These are phyloP conservation scores for Skeletonema menzelii DNA, from an alignment of 108 stramenopile species.

Conservation along the genomic window DNA sequence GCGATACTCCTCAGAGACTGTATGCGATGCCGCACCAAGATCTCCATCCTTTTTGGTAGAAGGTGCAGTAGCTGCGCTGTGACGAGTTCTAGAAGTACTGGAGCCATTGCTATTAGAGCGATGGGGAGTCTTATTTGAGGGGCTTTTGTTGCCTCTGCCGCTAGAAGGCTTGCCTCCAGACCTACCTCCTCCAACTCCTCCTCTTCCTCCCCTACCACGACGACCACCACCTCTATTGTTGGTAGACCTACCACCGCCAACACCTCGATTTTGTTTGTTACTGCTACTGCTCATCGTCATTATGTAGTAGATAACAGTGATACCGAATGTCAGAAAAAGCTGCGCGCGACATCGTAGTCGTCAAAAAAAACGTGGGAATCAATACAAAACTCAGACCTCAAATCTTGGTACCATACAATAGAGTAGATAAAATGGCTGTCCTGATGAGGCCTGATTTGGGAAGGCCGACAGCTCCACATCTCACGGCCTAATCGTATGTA, in stretches of 20 bases:
- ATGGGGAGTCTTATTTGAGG: slow-evolving; percentile 13
- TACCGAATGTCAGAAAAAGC: too few relatives aligned
- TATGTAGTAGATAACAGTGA: too few relatives aligned
- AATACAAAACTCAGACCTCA: too few relatives aligned
- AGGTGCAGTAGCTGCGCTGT: not conserved
- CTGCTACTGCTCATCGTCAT: too few relatives aligned
- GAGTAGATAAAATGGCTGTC: too few relatives aligned
- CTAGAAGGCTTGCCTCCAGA: not conserved
- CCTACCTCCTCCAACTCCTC: slow-evolving; percentile 4
- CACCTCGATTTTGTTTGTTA: too few relatives aligned
- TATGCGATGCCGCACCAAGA: slow-evolving; percentile 67
- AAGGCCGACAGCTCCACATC: too few relatives aligned
- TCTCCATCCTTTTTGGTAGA: slow-evolving; percentile 56
- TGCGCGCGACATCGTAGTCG: too few relatives aligned
- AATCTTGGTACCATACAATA: too few relatives aligned
- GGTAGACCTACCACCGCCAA: not conserved
- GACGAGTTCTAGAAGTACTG: slow-evolving; percentile 3
- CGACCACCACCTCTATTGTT: slow-evolving; percentile 1
- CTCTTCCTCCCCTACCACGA: slow-evolving; percentile 14
- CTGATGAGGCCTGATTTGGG: too few relatives aligned
- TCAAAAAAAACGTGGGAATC: too few relatives aligned
- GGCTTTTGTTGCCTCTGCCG: slow-evolving; percentile 12
- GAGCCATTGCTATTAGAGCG: not conserved
- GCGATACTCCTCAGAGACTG: slow-evolving; percentile 62
- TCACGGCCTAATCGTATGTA: too few relatives aligned